A percentile compares a stretch with the other conserved stretches of the same genome.
phyloP scores from a whole-genome alignment of 306 rosid species.

The Cajanus cajan region DNA sequence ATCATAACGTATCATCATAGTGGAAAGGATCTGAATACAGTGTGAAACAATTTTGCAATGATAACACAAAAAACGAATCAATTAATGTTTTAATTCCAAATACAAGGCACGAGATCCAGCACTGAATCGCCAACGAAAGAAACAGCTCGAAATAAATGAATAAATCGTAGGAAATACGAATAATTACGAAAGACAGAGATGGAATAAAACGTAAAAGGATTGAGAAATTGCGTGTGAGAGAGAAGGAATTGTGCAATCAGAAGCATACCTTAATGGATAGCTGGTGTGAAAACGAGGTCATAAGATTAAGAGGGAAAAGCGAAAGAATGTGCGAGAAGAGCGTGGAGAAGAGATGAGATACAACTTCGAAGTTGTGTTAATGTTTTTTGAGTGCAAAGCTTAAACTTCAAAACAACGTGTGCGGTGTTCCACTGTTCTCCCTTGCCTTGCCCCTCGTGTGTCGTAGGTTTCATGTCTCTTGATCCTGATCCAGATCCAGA shows the following conservation, averaged over 20 bases:
- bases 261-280: conserved; percentile 22
- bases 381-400: background rate
- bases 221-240: background rate
- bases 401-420: background rate
- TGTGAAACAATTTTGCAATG: background rate
- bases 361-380: background rate
- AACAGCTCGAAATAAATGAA: background rate
- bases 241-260: background rate
- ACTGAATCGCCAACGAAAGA: background rate
- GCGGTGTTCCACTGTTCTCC: background rate
- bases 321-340: conserved; percentile 31
- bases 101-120: conserved; percentile 11
- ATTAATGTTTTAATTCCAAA: background rate
- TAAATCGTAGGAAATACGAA: background rate
- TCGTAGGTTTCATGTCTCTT: conserved; percentile 13
- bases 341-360: background rate
- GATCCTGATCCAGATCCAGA: background rate
- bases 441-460: background rate
- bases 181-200: background rate
- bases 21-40: background rate
- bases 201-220: background rate
- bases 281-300: background rate
- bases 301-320: background rate
- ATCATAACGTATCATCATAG: background rate
- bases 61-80: background rate